phyloP scores from a whole-genome alignment of 192 early-diverging fungal species.

The Rhizoclosmatium globosum region DNA sequence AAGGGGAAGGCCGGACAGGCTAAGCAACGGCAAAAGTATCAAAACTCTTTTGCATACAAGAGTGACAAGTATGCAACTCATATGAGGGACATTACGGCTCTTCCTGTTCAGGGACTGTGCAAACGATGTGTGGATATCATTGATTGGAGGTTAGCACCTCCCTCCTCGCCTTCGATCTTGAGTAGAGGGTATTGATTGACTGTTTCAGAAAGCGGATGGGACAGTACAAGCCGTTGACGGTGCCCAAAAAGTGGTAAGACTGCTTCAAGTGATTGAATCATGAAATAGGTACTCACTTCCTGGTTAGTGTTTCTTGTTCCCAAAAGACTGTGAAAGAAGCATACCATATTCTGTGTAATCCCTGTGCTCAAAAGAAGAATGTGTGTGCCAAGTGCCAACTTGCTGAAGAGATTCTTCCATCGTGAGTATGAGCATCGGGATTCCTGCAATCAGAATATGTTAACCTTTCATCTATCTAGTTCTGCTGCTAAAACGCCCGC shows the following conservation, averaged over 20 bases:
- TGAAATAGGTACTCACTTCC: not conserved
- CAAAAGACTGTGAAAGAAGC: slow-evolving; percentile 89
- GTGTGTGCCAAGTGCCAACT: slow-evolving; percentile 92
- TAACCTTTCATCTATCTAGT: not conserved
- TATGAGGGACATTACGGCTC: slow-evolving; percentile 74
- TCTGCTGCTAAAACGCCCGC: slow-evolving; percentile 61
- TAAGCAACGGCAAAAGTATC: slow-evolving; percentile 87
- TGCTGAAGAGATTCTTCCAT: slow-evolving; percentile 24
- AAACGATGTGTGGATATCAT: slow-evolving; percentile 55
- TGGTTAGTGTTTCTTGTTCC: slow-evolving; percentile 71
- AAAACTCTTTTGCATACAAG: slow-evolving; percentile 86
- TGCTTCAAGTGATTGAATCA: not conserved
- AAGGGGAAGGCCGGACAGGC: slow-evolving; percentile 68
- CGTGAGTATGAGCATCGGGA: not conserved
- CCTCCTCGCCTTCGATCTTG: not conserved
- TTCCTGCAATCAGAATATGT: not conserved
- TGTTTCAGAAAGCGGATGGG: slow-evolving; percentile 93
- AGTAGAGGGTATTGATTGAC: slow-evolving; percentile 1
- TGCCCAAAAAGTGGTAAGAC: slow-evolving; percentile 84
- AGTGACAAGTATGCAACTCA: slow-evolving; percentile 88
- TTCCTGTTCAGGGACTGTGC: slow-evolving; percentile 83
- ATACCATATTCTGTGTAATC: slow-evolving; percentile 93
- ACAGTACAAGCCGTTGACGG: slow-evolving; percentile 97
- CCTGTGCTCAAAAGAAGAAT: slow-evolving; percentile 79
- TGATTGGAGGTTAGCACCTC: slow-evolving; percentile 52